A percentile compares a stretch with the other conserved stretches of the same genome.
phyloP scores from a whole-genome alignment of 345 rosid species.

The Conringia planisiliqua region DNA sequence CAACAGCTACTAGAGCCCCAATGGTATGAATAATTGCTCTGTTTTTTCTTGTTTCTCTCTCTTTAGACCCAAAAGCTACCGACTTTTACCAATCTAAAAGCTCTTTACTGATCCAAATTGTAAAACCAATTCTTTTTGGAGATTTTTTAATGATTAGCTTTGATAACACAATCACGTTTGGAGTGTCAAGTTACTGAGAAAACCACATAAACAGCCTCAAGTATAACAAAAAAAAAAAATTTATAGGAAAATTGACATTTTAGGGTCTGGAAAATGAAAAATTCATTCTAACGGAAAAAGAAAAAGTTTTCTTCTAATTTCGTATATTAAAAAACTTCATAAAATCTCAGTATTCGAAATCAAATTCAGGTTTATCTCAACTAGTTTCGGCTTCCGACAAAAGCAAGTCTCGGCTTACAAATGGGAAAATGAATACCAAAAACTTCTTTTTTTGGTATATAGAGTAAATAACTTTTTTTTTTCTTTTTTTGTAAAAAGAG shows the following conservation, averaged over 20 bases:
- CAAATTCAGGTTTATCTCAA: background rate
- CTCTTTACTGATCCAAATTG: constrained; percentile 13
- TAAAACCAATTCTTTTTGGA: background rate
- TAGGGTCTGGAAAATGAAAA: background rate
- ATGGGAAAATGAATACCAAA: background rate
- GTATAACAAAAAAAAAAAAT: too few relatives aligned
- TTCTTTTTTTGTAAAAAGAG: background rate
- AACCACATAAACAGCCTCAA: background rate
- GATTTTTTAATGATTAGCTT: background rate
- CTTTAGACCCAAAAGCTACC: background rate
- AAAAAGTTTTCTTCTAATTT: background rate
- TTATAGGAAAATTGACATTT: background rate
- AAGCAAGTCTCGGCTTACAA: background rate
- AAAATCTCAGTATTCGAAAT: background rate
- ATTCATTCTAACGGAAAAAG: background rate
- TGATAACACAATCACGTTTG: background rate
- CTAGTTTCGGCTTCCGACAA: background rate
- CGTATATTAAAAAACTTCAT: background rate
- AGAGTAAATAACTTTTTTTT: background rate
- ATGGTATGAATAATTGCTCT: constrained; percentile 44
- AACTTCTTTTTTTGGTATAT: background rate
- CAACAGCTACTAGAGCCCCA: constrained; percentile 42
- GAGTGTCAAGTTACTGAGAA: background rate
- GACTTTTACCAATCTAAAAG: constrained; percentile 4
- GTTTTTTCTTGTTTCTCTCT: background rate